These are phyloP conservation scores for Kokia cookei DNA, from an alignment of 441 rosid genomes.

Conservation along the genomic window DNA sequence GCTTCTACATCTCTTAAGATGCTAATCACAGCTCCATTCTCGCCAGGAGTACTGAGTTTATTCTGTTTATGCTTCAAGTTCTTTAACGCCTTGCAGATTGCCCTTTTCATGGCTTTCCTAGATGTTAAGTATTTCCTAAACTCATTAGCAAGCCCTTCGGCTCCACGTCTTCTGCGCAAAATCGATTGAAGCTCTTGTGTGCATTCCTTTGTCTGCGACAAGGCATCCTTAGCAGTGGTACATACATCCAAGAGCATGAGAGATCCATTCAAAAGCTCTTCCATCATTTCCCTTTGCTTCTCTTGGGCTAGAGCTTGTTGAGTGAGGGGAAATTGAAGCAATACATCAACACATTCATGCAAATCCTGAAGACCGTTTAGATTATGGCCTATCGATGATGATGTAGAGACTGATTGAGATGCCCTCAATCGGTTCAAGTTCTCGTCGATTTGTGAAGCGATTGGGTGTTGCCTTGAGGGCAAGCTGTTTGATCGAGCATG, in stretches of 20 bases:
- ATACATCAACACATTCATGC: constrained; percentile 20
- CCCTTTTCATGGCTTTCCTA: constrained; percentile 25
- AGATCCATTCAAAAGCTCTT: constrained; percentile 35
- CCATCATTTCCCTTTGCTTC: constrained; percentile 4
- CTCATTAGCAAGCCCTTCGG: constrained; percentile 16
- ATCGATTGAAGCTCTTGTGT: constrained; percentile 21
- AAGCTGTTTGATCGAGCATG: no score
- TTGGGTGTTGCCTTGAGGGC: no score
- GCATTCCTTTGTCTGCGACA: constrained; percentile 22
- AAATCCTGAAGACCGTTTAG: constrained; percentile 24
- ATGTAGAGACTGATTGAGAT: no score
- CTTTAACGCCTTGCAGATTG: constrained; percentile 20
- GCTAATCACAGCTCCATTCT: not conserved
- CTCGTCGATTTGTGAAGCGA: no score
- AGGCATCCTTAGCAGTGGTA: constrained; percentile 25
- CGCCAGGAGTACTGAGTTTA: not conserved
- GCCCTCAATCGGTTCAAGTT: no score
- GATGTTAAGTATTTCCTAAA: constrained; percentile 19
- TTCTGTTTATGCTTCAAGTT: constrained; percentile 14
- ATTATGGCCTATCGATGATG: no score
- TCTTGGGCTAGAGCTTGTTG: constrained; percentile 23
- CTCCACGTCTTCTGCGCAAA: constrained; percentile 26
- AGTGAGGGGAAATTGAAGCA: constrained; percentile 24
- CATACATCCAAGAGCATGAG: constrained; percentile 35
- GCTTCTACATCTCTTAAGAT: not conserved